A percentile compares a stretch with the other conserved stretches of the same genome.
phyloP scores from a whole-genome alignment of 129 eudicot species.

The Solidago caesia region DNA sequence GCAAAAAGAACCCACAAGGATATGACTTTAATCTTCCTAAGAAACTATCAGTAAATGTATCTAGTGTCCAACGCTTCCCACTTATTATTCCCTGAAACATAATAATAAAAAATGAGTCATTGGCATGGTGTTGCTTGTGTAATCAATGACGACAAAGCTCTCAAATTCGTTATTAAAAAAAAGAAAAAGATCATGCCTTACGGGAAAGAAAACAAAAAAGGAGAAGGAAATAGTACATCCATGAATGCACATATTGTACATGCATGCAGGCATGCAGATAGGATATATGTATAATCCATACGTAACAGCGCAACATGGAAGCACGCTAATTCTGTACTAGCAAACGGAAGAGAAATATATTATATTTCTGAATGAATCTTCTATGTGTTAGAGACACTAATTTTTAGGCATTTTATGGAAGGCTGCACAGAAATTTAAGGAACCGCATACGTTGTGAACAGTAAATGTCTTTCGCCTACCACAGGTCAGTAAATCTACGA shows the following conservation, averaged over 20 bases:
- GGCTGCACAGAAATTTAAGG: neutral
- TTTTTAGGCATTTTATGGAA: neutral
- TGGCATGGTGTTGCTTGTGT: neutral
- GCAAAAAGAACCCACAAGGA: slow-evolving; percentile 51
- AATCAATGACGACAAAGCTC: neutral
- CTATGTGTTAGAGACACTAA: neutral
- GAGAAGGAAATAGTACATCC: no score
- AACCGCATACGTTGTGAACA: no score
- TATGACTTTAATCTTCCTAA: slow-evolving; percentile 63
- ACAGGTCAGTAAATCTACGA: no score
- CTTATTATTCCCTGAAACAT: slow-evolving; percentile 50
- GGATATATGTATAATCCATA: no score
- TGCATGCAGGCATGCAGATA: no score
- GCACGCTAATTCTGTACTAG: neutral
- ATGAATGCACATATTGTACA: no score
- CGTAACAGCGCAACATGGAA: neutral
- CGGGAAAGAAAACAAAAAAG: no score
- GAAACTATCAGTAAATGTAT: slow-evolving; percentile 58
- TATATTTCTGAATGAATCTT: neutral
- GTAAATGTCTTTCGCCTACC: no score
- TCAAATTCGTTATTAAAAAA: no score
- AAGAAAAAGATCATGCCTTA: no score
- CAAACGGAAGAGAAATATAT: neutral
- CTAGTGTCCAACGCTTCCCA: slow-evolving; percentile 68
- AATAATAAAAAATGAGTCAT: neutral